A percentile compares a stretch with the other conserved stretches of the same genome.
These are phyloP conservation scores for Scenedesmus sp. DNA, from an alignment of 163 green algal species.

Conservation along the genomic window DNA sequence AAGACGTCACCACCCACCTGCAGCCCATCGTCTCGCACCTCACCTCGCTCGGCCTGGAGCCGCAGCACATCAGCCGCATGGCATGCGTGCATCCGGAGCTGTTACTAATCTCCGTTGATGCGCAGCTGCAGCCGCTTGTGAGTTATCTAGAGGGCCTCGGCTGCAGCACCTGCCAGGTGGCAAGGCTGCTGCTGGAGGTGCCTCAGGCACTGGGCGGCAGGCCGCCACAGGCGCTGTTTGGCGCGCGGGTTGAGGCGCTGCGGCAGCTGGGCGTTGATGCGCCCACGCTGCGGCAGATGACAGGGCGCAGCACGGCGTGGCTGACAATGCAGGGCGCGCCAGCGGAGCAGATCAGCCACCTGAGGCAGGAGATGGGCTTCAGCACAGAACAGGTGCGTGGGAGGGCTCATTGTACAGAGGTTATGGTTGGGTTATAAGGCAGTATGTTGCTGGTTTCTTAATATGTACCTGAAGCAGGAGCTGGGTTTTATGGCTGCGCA, in stretches of 20 bases:
- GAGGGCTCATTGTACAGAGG: too few relatives aligned
- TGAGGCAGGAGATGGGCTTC: slow-evolving; percentile 34
- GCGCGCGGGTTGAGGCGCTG: slow-evolving; percentile 46
- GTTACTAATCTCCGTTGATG: slow-evolving; percentile 47
- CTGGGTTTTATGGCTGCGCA: too few relatives aligned
- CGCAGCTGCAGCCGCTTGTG: slow-evolving; percentile 55
- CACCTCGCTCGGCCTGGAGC: slow-evolving; percentile 48
- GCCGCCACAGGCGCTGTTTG: slow-evolving; percentile 56
- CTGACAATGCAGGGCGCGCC: slow-evolving; percentile 49
- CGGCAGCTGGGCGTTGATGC: slow-evolving; percentile 23
- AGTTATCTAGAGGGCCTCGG: slow-evolving; percentile 52
- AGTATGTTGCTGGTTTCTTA: too few relatives aligned
- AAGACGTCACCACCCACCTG: slow-evolving; percentile 53
- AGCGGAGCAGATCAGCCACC: slow-evolving; percentile 35
- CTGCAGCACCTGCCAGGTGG: slow-evolving; percentile 54
- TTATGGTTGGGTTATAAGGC: too few relatives aligned
- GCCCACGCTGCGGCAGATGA: slow-evolving; percentile 32
- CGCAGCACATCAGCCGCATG: slow-evolving; percentile 10
- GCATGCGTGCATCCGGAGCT: slow-evolving; percentile 61
- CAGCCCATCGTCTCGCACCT: slow-evolving; percentile 53
- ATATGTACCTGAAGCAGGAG: too few relatives aligned
- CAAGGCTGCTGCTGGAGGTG: slow-evolving; percentile 27
- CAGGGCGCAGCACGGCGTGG: slow-evolving; percentile 28
- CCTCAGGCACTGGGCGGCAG: slow-evolving; percentile 58
- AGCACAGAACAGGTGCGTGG: slow-evolving; percentile 26